Base-by-base conservation (phyloP, 1,139 yeast genomes). In the Trichomonascaceae sp. region DNA sequence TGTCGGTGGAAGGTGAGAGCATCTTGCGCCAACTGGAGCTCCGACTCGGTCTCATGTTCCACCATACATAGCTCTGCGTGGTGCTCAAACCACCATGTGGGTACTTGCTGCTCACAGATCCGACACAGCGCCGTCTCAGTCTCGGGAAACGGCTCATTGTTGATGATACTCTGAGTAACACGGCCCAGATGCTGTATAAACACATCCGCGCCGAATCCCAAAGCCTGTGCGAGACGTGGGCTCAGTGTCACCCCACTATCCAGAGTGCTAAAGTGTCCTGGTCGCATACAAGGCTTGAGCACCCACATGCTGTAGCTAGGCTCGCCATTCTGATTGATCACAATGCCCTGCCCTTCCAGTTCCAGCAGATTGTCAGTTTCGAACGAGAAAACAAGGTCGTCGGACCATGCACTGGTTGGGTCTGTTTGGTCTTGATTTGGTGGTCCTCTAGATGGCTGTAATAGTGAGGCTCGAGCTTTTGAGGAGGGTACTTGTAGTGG, bases 61-160 rank as follows among this genome's bases (percentile, higher is more conserved):
- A 82, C 72, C 18, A 81, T 64, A 48, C 99, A 92, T 35, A 81
- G 62, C 50, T 85, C 93, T 1, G 92, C 77, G 56, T 92, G 99
- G 34, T 77, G 71, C 48, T 87, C 98, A 33, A 89, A 65, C 76
- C 93, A 89, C 98, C 98, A 92, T 1, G 89, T 84, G 1, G 95
- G 96, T n/a, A 87, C 74, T 34, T 71, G 71, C 18, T 76, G 74
- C 50, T 92, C 99, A 56, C 99, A 92, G 15, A 92, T 85, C 34
- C 95, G 67, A 54, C 99, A 92, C 28, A 87, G 61, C 29, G 84
- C 81, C 30, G 75, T 65, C 26, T 76, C 76, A 0, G 93, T 94
- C 20, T 74, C 69, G 0, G 94, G 93, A 0, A 80, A 71, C 17
- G 69, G 65, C 13, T 62, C 66, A 42, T 76, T 77, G 4, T 74